These are phyloP conservation scores for Cafeteria roenbergensis DNA, from an alignment of 108 stramenopile species.

Conservation along the genomic window DNA sequence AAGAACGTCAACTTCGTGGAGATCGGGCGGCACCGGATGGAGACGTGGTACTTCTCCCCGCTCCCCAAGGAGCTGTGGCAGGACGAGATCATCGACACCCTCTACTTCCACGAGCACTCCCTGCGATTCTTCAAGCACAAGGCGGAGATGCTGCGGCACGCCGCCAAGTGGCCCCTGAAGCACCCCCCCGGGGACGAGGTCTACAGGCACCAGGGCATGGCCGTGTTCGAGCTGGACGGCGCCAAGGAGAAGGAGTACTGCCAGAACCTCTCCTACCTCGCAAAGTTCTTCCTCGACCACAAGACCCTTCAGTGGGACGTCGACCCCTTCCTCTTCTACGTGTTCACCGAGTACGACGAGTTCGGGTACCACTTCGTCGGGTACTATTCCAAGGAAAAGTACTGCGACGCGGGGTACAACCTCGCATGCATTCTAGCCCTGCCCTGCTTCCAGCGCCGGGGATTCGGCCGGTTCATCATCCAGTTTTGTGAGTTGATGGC, in stretches of 20 bases:
- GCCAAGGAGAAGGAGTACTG: conserved; percentile 75
- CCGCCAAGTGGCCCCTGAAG: conserved; percentile 22
- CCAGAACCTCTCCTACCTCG: conserved; percentile 92
- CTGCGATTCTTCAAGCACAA: conserved; percentile 78
- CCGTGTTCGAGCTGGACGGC: conserved; percentile 95
- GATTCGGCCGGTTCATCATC: conserved; percentile 94
- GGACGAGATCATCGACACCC: conserved; percentile 55
- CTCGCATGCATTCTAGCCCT: conserved; percentile 98
- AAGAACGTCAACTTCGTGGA: conserved; percentile 83
- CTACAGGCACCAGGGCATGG: conserved; percentile 57
- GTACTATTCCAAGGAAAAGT: conserved; percentile 98
- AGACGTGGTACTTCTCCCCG: conserved; percentile 96
- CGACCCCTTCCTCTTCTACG: conserved; percentile 94
- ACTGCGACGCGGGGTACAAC: conserved; percentile 94
- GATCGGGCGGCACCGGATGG: conserved; percentile 53
- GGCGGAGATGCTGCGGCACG: conserved; percentile 68
- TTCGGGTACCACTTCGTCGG: conserved; percentile 72
- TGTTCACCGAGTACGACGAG: conserved; percentile 75
- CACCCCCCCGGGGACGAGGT: conserved; percentile 94
- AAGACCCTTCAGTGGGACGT: conserved; percentile 97
- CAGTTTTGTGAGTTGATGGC: conserved; percentile 94
- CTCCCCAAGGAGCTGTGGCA: conserved; percentile 74
- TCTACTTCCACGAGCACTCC: conserved; percentile 91
- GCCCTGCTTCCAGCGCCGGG: conserved; percentile 94
- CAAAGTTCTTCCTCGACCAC: conserved; percentile 98